Conservation (phyloP, 2,329 filamentous ascomycete species). For the Colletotrichum camelliae region DNA sequence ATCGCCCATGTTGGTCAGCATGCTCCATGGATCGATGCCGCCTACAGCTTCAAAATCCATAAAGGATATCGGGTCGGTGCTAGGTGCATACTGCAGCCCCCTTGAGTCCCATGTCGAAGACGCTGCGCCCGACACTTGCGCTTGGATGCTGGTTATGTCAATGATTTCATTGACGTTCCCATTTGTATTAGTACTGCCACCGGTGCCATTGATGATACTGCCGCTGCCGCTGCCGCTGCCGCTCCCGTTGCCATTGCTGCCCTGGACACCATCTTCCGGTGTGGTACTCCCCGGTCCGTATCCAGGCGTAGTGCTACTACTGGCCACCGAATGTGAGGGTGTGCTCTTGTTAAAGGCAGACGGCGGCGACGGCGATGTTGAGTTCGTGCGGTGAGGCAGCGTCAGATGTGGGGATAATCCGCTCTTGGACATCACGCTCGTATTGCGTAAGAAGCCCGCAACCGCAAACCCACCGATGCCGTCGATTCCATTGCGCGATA, state of each 20-base stretch:
- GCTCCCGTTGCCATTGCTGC: not conserved
- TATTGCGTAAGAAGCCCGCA: not conserved
- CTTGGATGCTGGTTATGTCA: conserved; percentile 16
- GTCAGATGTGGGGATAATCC: not conserved
- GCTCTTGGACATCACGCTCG: not conserved
- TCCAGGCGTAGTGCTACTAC: not conserved
- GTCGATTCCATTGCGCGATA: not conserved
- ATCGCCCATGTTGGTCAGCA: conserved; percentile 9
- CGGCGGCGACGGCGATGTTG: not conserved
- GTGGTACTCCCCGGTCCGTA: not conserved
- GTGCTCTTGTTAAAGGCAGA: conserved; percentile 4
- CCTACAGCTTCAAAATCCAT: not conserved
- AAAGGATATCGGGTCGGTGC: conserved; percentile 11
- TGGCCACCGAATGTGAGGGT: conserved; percentile 5
- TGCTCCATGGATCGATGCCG: conserved; percentile 15
- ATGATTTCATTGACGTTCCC: not conserved
- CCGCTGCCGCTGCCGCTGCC: not conserved
- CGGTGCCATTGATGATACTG: not conserved
- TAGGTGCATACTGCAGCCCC: conserved; percentile 14
- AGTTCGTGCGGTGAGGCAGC: conserved; percentile 12
- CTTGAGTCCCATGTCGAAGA: conserved; percentile 13
- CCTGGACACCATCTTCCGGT: not conserved
- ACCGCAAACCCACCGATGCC: not conserved
- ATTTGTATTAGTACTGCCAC: not conserved
- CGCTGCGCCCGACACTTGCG: not conserved